phyloP scores from a whole-genome alignment of 192 early-diverging fungal genomes.

The Backusella parvicylindrica region DNA sequence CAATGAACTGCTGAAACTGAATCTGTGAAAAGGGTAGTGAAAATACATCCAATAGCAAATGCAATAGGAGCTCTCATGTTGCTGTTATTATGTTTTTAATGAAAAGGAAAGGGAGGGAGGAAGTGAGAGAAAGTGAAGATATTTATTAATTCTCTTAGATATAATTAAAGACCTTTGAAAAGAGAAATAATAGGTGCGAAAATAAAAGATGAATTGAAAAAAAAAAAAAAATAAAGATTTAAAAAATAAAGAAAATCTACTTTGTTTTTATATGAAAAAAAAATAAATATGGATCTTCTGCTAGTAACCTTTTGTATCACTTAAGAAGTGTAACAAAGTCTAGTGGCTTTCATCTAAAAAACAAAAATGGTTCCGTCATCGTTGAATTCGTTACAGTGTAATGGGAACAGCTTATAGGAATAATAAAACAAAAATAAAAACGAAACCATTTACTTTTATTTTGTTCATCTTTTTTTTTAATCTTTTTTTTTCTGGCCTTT shows the following conservation, averaged over 20 bases:
- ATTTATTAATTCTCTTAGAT: neutral
- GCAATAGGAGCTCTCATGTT: conserved; percentile 5
- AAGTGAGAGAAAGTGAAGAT: neutral
- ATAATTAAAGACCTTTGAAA: neutral
- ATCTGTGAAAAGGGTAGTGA: neutral
- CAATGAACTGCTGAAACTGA: neutral
- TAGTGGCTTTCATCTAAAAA: neutral
- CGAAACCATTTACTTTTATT: neutral
- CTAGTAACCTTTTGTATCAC: neutral
- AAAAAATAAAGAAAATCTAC: neutral
- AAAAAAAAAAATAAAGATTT: neutral
- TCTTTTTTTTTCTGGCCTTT: neutral
- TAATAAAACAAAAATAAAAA: neutral
- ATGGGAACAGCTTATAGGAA: neutral
- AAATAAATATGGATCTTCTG: neutral
- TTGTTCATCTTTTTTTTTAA: neutral
- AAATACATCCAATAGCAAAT: neutral
- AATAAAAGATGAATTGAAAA: neutral
- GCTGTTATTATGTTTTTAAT: neutral
- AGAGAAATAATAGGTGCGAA: neutral
- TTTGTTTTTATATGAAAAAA: neutral
- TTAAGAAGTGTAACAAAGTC: neutral
- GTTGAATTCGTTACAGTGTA: neutral
- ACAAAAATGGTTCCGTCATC: neutral
- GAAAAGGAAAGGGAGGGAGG: neutral